phyloP scores from a whole-genome alignment of 352 stramenopile species.

The Phytophthora quininea region DNA sequence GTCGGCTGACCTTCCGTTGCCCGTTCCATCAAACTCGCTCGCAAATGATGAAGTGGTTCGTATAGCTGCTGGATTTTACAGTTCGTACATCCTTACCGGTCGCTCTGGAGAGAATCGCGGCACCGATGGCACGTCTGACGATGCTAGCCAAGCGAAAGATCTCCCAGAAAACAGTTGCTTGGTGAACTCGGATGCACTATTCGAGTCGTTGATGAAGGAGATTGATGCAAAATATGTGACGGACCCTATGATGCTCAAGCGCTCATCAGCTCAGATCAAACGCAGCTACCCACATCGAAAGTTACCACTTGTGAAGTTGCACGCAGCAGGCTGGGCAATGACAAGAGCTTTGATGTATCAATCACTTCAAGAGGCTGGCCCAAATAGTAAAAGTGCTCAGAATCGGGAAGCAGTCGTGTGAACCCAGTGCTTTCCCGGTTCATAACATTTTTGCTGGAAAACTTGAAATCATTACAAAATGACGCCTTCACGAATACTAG shows the following conservation, averaged over 20 bases:
- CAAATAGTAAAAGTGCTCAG: conserved; percentile 18
- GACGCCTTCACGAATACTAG: conserved; percentile 5
- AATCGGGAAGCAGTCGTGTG: conserved; percentile 20
- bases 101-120: conserved; percentile 52
- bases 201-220: conserved; percentile 88
- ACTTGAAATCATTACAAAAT: conserved; percentile 45
- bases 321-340: conserved; percentile 82
- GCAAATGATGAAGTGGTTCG: conserved; percentile 83
- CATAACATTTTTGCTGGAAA: conserved; percentile 68
- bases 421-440: conserved; percentile 65
- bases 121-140: conserved; percentile 38
- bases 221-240: conserved; percentile 64
- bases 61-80: conserved; percentile 88
- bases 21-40: conserved; percentile 75
- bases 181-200: conserved; percentile 75
- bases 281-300: conserved; percentile 52
- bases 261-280: conserved; percentile 52
- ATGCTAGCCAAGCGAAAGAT: conserved; percentile 56
- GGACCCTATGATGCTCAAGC: conserved; percentile 14
- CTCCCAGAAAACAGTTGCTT: conserved; percentile 59
- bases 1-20: conserved; percentile 81
- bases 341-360: conserved; percentile 83
- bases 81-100: conserved; percentile 87
- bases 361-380: conserved; percentile 45
- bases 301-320: conserved; percentile 75